Percentiles rank a stretch among this genome's conserved stretches.
Conservation (phyloP, 2,329 filamentous ascomycete species). For the Penicillium psychrosexuale region DNA sequence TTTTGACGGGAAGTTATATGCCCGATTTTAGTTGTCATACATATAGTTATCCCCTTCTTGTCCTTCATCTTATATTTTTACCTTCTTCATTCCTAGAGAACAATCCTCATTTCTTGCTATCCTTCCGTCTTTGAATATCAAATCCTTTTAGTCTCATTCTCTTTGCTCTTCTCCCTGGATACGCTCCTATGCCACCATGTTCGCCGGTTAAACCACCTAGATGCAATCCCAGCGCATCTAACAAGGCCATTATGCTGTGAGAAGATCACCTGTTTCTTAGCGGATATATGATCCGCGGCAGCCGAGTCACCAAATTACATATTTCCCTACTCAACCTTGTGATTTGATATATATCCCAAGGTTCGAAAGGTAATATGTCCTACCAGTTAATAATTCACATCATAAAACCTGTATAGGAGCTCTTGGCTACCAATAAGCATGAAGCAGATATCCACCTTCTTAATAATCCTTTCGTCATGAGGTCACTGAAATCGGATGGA, state of each 20-base stretch:
- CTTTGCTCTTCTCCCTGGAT: neutral
- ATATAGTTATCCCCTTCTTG: too few species aligned
- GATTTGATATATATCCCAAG: neutral
- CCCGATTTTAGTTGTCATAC: too few species aligned
- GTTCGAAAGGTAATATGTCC: too few species aligned
- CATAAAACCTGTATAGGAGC: neutral
- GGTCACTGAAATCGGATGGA: neutral
- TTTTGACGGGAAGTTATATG: neutral
- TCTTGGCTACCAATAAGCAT: neutral
- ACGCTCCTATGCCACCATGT: neutral
- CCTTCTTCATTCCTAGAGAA: too few species aligned
- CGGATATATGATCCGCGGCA: neutral
- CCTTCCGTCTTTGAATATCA: neutral
- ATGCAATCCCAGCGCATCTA: neutral
- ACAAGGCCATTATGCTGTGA: neutral
- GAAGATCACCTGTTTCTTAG: neutral
- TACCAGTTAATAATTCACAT: neutral
- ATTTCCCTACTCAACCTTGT: neutral
- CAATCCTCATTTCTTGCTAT: too few species aligned
- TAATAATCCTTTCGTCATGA: constrained; percentile 12
- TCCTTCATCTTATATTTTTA: neutral
- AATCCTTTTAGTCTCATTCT: neutral
- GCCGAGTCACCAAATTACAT: neutral
- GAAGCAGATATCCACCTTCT: neutral
- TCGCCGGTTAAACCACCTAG: neutral